These are phyloP conservation scores for Pilasporangium apinafurcum DNA, from an alignment of 352 stramenopile species.

Conservation along the genomic window DNA sequence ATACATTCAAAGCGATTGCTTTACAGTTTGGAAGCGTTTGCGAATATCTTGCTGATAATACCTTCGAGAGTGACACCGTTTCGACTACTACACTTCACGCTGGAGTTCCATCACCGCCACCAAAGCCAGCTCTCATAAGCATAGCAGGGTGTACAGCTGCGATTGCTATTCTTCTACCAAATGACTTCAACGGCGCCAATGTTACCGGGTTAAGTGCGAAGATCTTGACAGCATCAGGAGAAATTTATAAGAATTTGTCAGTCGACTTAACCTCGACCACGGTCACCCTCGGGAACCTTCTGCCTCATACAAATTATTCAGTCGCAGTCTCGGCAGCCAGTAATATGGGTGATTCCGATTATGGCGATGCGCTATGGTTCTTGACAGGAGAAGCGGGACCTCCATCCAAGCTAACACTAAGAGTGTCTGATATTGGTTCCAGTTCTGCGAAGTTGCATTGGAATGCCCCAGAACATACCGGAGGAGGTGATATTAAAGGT, in stretches of 20 bases:
- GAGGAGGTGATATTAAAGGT: conserved; percentile 32
- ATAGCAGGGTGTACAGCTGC: conserved; percentile 11
- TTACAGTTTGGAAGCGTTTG: conserved; percentile 30
- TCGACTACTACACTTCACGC: conserved; percentile 14
- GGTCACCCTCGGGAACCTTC: conserved; percentile 11
- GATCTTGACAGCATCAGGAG: not conserved
- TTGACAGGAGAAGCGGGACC: conserved; percentile 8
- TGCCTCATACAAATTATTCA: conserved; percentile 22
- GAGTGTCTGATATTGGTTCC: conserved; percentile 9
- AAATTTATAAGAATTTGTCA: conserved; percentile 1
- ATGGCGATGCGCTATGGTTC: conserved; percentile 12
- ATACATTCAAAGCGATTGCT: conserved; percentile 36
- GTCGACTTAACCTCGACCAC: not conserved
- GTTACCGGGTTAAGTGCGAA: conserved; percentile 2
- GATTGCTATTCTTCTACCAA: conserved; percentile 10
- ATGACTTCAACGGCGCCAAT: conserved; percentile 25
- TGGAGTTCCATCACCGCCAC: conserved; percentile 17
- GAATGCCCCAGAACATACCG: conserved; percentile 23
- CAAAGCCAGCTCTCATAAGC: conserved; percentile 6
- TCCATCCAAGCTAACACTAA: conserved; percentile 12
- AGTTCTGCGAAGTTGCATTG: conserved; percentile 24
- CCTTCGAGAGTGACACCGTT: conserved; percentile 23
- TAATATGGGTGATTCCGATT: conserved; percentile 6
- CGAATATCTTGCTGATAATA: conserved; percentile 14
- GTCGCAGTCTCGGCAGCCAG: conserved; percentile 10